Evolutionary conservation across 371 early-diverging fungal species (phyloP), one percentile per base, ranked within the genome.

Genomic region (Funneliformis caledonium): DNA sequence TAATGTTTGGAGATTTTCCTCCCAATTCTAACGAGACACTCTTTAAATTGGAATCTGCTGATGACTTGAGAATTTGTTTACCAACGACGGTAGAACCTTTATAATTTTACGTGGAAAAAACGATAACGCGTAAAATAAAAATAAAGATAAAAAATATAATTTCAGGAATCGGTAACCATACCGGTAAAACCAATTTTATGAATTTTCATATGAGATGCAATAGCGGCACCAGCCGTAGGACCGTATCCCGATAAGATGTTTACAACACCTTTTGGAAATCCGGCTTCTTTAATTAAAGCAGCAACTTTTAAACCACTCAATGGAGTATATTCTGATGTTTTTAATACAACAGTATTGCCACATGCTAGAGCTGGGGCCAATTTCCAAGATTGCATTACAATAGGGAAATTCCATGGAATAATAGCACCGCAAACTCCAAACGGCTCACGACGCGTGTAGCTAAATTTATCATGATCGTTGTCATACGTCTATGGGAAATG

Each of bases 1-100:
- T 93, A 68, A 97, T 94, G 78, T 93, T 89, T 0, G 97, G 94
- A 37, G 92, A 92, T 88, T 97, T 97, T 74, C 98, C 98, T 70
- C 97, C 97, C 37, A 97, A 91, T 85, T 97, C 97, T 33, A 97
- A 91, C 45, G 93, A 90, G 37, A 94, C 89, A 22, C 89, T 85
- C 84, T 95, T 95, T 67, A 96, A 88, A 59, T 91, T 94, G 62
- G 89, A 88, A 22, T 83, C 84, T 5, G 95, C 91, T 50, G 94
- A 89, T 6, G 89, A 85, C 50, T 88, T 88, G 85, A 93, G 88
- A 72, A 96, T 89, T 76, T 88, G 89, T 77, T 94, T 92, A 64
- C 96, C 95, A 37, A 89, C 90, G 0, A 78, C 76, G 26, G 93
- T 92, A 1, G 92, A 93, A n/a, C 96, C 97, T 19, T 93, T 9